Base-by-base conservation (phyloP, 1,139 yeast species). In the Saccharomyces hybrid region DNA sequence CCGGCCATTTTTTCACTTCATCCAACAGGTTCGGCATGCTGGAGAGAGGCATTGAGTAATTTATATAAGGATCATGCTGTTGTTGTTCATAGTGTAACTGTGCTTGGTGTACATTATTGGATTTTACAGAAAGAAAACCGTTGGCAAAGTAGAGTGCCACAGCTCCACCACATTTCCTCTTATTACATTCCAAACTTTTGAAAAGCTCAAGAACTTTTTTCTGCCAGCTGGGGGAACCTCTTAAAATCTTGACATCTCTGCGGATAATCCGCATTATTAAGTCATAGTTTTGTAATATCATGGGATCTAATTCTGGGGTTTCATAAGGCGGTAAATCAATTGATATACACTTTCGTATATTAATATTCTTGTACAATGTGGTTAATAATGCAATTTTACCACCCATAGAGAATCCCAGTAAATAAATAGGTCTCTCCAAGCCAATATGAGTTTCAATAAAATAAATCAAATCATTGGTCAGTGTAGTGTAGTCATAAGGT, bases 401-500 rank as follows among this genome's bases (percentile, higher is more conserved):
- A 13, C 72, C 71, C 56, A 67, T 54, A 1, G 71, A 69, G 50
- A 62, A 68, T 2, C 71, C 72, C 16, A 68, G 52, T 4, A 68
- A 38, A 49, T 65, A 56, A 2, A 68, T 59, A 4, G 65, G 64
- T 55, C 64, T 59, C 9, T 56, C 50, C 4, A 53, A 48, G 28
- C 62, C 64, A 41, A 64, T 49, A 26, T 57, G 51, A 13, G 52
- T 57, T 11, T 60, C 48, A 16, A 67, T 58, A 49, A 68, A 65
- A 31, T 60, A 58, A 6, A 59, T 52, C 8, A 80, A 71, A 61
- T 81, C 86, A 3, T 65, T 61, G 1, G 79, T 75, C 72, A 80
- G 65, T 2, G 75, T 68, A 7, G 58, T 41, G 60, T 80, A 80
- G 52, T 71, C 72, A 62, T 74, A 75, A 0, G 84, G 84, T 16